Evolutionary conservation across 139 green algal genomes (phyloP).

Genomic region (Coelastrella sp.): DNA sequence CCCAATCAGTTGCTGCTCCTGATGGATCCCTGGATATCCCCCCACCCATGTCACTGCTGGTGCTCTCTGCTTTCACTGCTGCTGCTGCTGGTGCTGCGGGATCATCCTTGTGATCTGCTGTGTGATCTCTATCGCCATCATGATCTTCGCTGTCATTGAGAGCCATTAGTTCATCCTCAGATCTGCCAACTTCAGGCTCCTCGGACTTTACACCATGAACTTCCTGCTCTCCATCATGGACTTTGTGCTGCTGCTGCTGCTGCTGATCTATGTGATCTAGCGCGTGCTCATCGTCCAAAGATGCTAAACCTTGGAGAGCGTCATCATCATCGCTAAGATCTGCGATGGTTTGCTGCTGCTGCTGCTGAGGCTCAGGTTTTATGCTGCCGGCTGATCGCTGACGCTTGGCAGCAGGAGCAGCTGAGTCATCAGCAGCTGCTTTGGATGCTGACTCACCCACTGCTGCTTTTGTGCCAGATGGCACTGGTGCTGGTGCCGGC

Average conservation of each 20-base stretch:
- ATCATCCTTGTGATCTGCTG: not conserved
- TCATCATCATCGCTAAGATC: conserved; percentile 18
- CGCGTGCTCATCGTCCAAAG: not conserved
- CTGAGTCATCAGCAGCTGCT: not conserved
- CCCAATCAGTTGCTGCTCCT: too few species aligned
- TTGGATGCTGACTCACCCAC: not conserved
- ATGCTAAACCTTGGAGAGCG: not conserved
- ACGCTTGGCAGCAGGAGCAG: not conserved
- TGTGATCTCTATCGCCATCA: not conserved
- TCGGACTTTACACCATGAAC: conserved; percentile 16
- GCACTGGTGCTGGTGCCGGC: not conserved
- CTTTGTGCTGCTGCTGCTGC: not conserved
- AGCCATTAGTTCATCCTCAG: not conserved
- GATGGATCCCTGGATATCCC: not conserved
- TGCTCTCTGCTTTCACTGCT: not conserved
- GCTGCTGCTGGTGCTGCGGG: not conserved
- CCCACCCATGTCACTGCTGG: not conserved
- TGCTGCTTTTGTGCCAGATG: not conserved
- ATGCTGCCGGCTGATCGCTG: not conserved
- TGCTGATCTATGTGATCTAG: not conserved
- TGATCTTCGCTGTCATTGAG: not conserved
- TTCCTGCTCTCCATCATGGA: not conserved
- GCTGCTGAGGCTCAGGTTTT: not conserved
- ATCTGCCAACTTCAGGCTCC: not conserved
- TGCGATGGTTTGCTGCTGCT: not conserved